Conservation (phyloP, 208 protist species). For the Acanthamoeba sp. region DNA sequence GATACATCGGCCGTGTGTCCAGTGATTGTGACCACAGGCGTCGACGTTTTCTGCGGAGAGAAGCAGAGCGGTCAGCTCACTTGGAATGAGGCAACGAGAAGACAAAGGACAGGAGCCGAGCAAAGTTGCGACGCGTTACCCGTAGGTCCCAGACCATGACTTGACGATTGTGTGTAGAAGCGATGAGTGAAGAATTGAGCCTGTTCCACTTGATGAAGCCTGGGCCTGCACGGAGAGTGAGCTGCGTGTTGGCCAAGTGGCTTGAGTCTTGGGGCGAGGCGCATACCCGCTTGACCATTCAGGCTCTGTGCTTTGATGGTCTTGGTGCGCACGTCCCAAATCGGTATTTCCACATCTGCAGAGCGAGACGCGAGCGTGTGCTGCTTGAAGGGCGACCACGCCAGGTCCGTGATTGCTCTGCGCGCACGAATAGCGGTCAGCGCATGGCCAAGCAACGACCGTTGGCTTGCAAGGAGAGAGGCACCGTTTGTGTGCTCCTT, state of each 20-base stretch:
- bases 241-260: too few species aligned
- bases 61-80: neutral
- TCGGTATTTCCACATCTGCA: neutral
- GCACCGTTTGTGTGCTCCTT: constrained; percentile 13
- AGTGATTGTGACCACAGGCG: neutral
- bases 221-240: neutral
- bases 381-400: constrained; percentile 34
- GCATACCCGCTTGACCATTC: neutral
- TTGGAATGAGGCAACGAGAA: neutral
- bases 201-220: constrained; percentile 43
- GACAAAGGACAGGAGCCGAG: neutral
- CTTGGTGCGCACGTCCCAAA: constrained; percentile 33
- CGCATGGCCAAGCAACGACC: too few species aligned
- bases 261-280: neutral
- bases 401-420: constrained; percentile 17
- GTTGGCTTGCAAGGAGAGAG: neutral
- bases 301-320: neutral
- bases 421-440: too few species aligned
- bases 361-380: neutral
- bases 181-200: constrained; percentile 18
- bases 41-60: constrained; percentile 14
- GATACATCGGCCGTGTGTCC: constrained; percentile 10
- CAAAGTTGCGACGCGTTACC: neutral
- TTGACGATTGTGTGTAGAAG: constrained; percentile 1
- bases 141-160: neutral